Percentiles rank a stretch among this genome's conserved stretches.
Conservation (phyloP, 768 basidiomycete genomes). For the Russula abietina region DNA sequence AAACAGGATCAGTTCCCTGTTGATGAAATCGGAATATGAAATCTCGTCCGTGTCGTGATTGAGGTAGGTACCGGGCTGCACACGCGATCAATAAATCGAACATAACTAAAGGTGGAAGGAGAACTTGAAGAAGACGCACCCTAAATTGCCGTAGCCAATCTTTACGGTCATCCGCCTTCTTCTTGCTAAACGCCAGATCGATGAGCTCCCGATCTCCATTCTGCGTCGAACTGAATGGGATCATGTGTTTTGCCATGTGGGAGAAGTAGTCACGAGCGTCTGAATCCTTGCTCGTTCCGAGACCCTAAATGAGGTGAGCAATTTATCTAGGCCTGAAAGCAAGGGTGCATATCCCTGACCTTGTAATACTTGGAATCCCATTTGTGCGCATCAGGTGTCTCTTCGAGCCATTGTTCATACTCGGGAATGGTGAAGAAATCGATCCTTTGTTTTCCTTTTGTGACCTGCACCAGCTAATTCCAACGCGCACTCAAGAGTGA, state of each 20-base stretch:
- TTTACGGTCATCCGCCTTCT: slow-evolving; percentile 96
- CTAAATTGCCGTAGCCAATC: slow-evolving; percentile 95
- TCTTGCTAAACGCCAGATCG: slow-evolving; percentile 98
- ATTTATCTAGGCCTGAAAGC: not conserved
- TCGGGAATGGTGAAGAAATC: slow-evolving; percentile 98
- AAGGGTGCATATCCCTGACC: slow-evolving; percentile 39
- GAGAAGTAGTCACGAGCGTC: slow-evolving; percentile 93
- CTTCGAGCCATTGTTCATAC: slow-evolving; percentile 87
- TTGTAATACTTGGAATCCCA: slow-evolving; percentile 98
- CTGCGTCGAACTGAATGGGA: slow-evolving; percentile 78
- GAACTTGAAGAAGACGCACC: slow-evolving; percentile 41
- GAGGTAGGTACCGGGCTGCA: slow-evolving; percentile 86
- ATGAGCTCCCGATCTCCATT: slow-evolving; percentile 84
- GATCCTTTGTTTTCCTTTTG: slow-evolving; percentile 68
- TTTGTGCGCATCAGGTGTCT: slow-evolving; percentile 64
- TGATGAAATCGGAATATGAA: slow-evolving; percentile 90
- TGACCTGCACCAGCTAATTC: slow-evolving; percentile 43
- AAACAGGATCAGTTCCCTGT: slow-evolving; percentile 95
- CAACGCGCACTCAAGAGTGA: not conserved
- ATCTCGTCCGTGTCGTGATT: slow-evolving; percentile 86
- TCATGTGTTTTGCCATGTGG: slow-evolving; percentile 89
- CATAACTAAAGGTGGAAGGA: too few species aligned
- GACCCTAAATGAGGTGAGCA: slow-evolving; percentile 53
- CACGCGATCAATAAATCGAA: not conserved
- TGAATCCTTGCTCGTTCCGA: slow-evolving; percentile 85